phyloP scores from a whole-genome alignment of 2,329 filamentous ascomycete species.

The Juglanconis sp. region DNA sequence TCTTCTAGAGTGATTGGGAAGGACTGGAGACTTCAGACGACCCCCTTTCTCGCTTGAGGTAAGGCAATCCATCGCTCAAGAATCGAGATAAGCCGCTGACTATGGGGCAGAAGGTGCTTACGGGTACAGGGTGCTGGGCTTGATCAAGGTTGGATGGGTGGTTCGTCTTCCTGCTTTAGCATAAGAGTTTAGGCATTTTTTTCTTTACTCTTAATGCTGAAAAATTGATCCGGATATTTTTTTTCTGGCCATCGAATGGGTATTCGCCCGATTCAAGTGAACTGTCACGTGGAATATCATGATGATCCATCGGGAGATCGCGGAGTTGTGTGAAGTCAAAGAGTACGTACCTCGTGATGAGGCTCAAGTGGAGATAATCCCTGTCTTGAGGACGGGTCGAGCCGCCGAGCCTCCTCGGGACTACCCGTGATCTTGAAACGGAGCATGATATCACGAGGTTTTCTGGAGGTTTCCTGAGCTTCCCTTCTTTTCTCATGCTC shows the following conservation, averaged over 20 bases:
- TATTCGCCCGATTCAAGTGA: background rate
- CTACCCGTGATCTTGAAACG: too few species aligned
- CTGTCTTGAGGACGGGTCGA: background rate
- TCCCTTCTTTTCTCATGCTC: too few species aligned
- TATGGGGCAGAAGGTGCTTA: background rate
- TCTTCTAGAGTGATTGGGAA: slow-evolving; percentile 6
- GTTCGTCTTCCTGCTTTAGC: too few species aligned
- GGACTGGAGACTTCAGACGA: background rate
- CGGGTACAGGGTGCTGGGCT: too few species aligned
- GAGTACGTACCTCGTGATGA: background rate
- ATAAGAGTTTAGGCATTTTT: too few species aligned
- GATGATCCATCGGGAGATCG: too few species aligned
- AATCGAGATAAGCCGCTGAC: background rate
- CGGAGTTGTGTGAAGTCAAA: background rate
- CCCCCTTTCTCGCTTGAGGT: background rate
- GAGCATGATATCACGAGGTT: background rate
- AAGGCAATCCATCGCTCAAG: background rate
- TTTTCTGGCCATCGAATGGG: background rate
- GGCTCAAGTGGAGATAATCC: background rate
- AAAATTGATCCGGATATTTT: background rate
- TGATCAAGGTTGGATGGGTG: too few species aligned
- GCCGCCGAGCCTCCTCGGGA: background rate
- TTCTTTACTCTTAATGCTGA: background rate
- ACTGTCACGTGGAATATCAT: background rate
- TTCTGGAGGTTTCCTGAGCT: too few species aligned